A percentile compares a stretch with the other conserved stretches of the same genome.
Evolutionary conservation across 306 rosid species (phyloP).

Genomic region (Cicer cuneatum): DNA sequence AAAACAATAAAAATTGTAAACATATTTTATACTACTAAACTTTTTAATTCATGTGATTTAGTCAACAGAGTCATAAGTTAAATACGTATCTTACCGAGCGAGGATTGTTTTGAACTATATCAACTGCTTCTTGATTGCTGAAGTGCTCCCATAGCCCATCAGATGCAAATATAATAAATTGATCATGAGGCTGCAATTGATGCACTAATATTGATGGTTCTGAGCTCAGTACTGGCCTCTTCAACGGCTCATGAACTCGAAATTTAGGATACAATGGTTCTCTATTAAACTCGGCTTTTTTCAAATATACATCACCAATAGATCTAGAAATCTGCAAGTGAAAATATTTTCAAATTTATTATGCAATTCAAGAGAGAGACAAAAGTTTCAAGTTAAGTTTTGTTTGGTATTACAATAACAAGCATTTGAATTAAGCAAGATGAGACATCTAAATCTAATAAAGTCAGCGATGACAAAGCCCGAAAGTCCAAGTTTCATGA

Average conservation of each 20-base stretch:
- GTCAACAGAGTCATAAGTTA: background rate
- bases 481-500: background rate
- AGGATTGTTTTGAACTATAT: constrained; percentile 80
- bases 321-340: constrained; percentile 79
- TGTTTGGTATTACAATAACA: no score
- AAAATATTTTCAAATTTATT: background rate
- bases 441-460: background rate
- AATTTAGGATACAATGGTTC: constrained; percentile 83
- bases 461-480: background rate
- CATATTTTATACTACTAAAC: no score
- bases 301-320: constrained; percentile 88
- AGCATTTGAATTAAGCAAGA: no score
- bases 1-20: no score
- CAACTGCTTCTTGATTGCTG: constrained; percentile 92
- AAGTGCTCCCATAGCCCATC: constrained; percentile 99
- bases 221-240: constrained; percentile 76
- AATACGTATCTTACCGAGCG: constrained; percentile 59
- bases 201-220: constrained; percentile 73
- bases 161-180: constrained; percentile 85
- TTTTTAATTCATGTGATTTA: no score
- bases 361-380: no score
- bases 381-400: no score
- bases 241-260: constrained; percentile 75
- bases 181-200: constrained; percentile 78
- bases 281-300: constrained; percentile 85